Base-by-base conservation (phyloP, 805 yeast species). In the Candida khao-thaluensis region DNA sequence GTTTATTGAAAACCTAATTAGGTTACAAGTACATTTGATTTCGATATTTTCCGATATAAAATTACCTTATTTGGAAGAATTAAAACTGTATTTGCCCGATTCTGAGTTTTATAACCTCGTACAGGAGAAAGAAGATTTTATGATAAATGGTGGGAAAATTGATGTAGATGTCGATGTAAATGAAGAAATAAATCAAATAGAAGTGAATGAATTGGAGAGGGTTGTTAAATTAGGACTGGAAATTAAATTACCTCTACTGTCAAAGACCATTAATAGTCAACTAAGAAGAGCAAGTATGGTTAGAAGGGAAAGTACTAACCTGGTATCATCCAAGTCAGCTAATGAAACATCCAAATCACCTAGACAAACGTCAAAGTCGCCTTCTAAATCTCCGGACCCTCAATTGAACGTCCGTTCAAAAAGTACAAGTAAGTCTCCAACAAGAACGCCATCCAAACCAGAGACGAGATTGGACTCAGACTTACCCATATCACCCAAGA, bases 171-270 rank as follows among this genome's bases (percentile, higher is more conserved):
- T 40, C 1, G 53, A 47, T 5, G 50, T 41, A 5, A 43, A 39
- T 14, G 51, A 46, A 2, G 38, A 42, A n/a, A 29, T 15, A 12
- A 24, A 26, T 7, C 30, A 35, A 18, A 24, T 35, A 8, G 49
- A 44, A n/a, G 39, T 41, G 7, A 41, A 40, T 23, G 47, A 45
- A 15, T 30, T 43, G 33, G 68, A 57, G 34, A 50, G 54, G 20
- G 50, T 64, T 11, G 55, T 63, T 7, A 64, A 61, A 35, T 38
- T 60, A n/a, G 69, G 67, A 2, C 54, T 51, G 27, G 44, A 49
- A 2, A 56, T 59, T 16, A 53, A 52, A 29, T 38, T 59, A 7
- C 64, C 64, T 2, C 38, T 57, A 25, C 54, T 60, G 5, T 56
- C 66, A 11, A 60, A 56, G 31, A 58, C 64, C 3, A 49, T 56